phyloP scores from a whole-genome alignment of 2,329 filamentous ascomycete species.

The Ophiosphaerella herpotricha region DNA sequence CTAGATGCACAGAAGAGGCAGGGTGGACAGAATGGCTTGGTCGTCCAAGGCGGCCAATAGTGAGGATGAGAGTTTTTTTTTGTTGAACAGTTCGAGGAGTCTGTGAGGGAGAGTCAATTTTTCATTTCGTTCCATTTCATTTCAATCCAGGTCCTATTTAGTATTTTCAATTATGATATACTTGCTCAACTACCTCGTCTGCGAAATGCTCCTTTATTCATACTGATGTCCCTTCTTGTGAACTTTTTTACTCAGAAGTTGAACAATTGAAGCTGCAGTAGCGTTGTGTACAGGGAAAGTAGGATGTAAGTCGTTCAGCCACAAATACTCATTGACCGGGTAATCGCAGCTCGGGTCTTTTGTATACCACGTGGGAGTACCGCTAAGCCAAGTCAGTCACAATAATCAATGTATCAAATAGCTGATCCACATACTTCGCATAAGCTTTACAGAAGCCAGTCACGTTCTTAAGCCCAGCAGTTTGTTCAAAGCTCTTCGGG shows the following conservation, averaged over 20 bases:
- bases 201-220: too few species aligned
- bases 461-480: constrained; percentile 59
- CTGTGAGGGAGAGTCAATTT: too few species aligned
- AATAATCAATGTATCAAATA: neutral
- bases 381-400: constrained; percentile 28
- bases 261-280: constrained; percentile 53
- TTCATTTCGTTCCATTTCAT: too few species aligned
- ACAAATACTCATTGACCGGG: constrained; percentile 66
- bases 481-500: constrained; percentile 56
- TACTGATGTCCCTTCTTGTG: too few species aligned
- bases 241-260: constrained; percentile 18
- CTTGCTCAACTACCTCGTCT: too few species aligned
- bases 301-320: constrained; percentile 68
- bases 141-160: too few species aligned
- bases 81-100: too few species aligned
- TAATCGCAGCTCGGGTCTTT: constrained; percentile 54
- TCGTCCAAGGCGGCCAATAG: neutral
- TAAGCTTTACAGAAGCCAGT: constrained; percentile 62
- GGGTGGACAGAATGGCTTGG: neutral
- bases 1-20: constrained; percentile 16
- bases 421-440: constrained; percentile 47
- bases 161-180: too few species aligned
- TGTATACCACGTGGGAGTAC: constrained; percentile 46
- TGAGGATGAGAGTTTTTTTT: neutral
- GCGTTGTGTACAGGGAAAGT: constrained; percentile 66